Percentiles rank a stretch among this genome's conserved stretches.
phyloP scores from a whole-genome alignment of 73 alveolate genomes.

The Blepharisma japonicum region DNA sequence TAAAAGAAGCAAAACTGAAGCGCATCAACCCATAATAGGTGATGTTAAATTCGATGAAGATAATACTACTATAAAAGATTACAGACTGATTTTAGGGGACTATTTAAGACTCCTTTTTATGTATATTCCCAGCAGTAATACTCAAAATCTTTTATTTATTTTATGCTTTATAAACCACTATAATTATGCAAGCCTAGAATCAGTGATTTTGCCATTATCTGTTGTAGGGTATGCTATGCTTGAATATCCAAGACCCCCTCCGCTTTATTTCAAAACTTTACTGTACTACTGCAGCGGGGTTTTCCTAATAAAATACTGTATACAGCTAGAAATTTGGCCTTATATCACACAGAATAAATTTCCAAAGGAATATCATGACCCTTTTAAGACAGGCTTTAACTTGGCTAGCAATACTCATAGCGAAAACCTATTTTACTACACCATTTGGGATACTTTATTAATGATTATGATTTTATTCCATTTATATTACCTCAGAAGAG shows the following conservation, averaged over 20 bases:
- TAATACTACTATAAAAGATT: neutral
- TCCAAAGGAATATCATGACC: neutral
- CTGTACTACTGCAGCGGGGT: neutral
- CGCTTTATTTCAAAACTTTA: neutral
- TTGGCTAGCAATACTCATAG: neutral
- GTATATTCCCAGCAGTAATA: neutral
- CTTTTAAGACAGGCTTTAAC: constrained; percentile 4
- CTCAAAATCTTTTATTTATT: neutral
- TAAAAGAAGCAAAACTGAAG: neutral
- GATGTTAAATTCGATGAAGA: neutral
- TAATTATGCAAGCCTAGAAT: constrained; percentile 26
- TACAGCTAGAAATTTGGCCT: neutral
- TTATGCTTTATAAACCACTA: constrained; percentile 14
- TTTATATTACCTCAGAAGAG: neutral
- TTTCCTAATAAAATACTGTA: neutral
- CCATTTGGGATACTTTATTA: neutral
- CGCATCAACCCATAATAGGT: neutral
- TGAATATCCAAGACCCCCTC: constrained; percentile 11
- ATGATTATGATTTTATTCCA: neutral
- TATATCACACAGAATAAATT: neutral
- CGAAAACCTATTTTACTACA: neutral
- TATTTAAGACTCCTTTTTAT: neutral
- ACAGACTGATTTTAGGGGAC: neutral
- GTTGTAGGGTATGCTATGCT: constrained; percentile 12
- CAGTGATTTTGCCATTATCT: constrained; percentile 15